Percentiles rank a stretch among this genome's conserved stretches.
Evolutionary conservation across 306 rosid genomes (phyloP).

Genomic region (Vigna reflexopilosa): DNA sequence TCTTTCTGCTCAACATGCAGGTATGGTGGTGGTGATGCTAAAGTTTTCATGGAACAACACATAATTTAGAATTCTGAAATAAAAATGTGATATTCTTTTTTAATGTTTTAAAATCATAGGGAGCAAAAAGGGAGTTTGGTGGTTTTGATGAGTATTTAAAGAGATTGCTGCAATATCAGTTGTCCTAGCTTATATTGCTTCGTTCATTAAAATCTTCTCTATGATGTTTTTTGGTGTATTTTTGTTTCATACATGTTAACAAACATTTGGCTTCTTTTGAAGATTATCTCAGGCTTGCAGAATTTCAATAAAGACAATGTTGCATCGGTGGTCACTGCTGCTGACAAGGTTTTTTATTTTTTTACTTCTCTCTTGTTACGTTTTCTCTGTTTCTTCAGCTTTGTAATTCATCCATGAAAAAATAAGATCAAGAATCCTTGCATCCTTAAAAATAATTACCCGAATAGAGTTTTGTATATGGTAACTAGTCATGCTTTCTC

Average conservation of each 20-base stretch:
- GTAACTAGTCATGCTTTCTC: constrained; percentile 14
- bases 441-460: background rate
- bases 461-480: background rate
- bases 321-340: constrained; percentile 87
- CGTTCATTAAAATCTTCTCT: background rate
- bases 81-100: background rate
- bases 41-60: background rate
- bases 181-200: background rate
- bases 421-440: constrained; percentile 20
- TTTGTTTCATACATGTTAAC: constrained; percentile 30
- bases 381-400: constrained; percentile 16
- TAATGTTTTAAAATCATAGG: background rate
- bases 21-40: background rate
- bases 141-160: background rate
- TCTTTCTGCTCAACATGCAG: background rate
- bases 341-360: constrained; percentile 66
- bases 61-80: constrained; percentile 7
- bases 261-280: constrained; percentile 42
- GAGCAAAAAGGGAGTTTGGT: constrained; percentile 13
- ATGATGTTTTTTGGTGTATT: background rate
- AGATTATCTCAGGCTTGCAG: constrained; percentile 94
- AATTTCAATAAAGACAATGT: constrained; percentile 80
- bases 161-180: background rate
- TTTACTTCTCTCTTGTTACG: constrained; percentile 27
- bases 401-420: background rate